Evolutionary conservation across 1,139 yeast genomes (phyloP).

Genomic region (Saccharomyces uvarum): DNA sequence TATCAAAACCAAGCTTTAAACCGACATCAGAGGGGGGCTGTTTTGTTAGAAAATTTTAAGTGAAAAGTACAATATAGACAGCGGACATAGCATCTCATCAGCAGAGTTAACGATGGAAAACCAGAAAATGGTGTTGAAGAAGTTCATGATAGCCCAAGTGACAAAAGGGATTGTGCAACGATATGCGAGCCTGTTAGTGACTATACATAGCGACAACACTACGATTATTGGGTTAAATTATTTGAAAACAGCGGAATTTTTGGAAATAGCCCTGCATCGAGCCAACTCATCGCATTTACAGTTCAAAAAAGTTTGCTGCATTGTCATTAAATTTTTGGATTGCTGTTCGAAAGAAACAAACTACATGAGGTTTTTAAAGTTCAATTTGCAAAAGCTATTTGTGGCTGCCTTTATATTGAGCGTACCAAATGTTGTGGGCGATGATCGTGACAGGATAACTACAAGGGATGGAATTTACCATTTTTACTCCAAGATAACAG

Average conservation of each 20-base stretch:
- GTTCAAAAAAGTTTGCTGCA: conserved; percentile 23
- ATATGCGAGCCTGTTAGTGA: conserved; percentile 10
- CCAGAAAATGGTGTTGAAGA: conserved; percentile 9
- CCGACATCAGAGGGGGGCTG: background rate
- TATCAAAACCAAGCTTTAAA: background rate
- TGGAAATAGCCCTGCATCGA: conserved; percentile 16
- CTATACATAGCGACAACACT: background rate
- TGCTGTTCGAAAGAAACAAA: conserved; percentile 16
- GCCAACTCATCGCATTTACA: conserved; percentile 15
- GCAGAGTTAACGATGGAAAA: conserved; percentile 5
- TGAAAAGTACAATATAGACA: background rate
- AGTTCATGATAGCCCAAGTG: conserved; percentile 15
- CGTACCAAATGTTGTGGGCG: conserved; percentile 11
- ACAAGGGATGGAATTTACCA: conserved; percentile 16
- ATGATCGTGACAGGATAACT: conserved; percentile 12
- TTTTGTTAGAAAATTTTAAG: background rate
- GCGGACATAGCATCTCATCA: background rate
- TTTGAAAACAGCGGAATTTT: conserved; percentile 6
- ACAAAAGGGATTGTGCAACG: conserved; percentile 11
- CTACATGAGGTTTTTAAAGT: conserved; percentile 18
- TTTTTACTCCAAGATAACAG: conserved; percentile 17
- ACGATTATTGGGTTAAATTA: background rate
- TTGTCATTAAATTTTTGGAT: conserved; percentile 21
- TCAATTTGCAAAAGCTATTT: conserved; percentile 18
- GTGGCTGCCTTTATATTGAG: conserved; percentile 20